Evolutionary conservation across 2,329 filamentous ascomycete genomes (phyloP), one percentile per base, ranked within the genome.

Genomic region (Lasiodiplodia gonubiensis): DNA sequence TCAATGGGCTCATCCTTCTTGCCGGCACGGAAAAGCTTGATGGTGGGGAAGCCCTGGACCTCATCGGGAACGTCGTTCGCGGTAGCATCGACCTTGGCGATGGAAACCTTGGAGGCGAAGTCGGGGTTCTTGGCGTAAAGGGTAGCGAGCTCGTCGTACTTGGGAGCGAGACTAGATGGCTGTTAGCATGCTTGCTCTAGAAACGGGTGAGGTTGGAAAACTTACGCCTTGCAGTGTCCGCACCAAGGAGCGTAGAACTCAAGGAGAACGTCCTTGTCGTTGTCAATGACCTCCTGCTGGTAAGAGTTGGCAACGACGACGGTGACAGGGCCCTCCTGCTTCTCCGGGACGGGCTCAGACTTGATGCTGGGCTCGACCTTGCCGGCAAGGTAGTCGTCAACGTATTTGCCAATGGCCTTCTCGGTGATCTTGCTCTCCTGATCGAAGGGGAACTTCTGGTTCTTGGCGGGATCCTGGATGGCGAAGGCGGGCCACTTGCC

Each of bases 401-500:
- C 91, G 79, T 98, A 99, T 73, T 89, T 84, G 80, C 86, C 87
- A 76, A 99, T 90, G 71, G 86, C 84, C 79, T 90, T 87, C 74
- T 86, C 83, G 72, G 88, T 91, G 75, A 99, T 88, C 81, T 92
- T 88, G 83, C 90, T 89, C 73, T 90, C 88, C 82, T 94, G 91
- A 82, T 95, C 92, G 79, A 89, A 97, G 77, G 95, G 95, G 86
- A 91, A 99, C 86, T 99, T 99, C 83, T 92, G 89, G 88, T 97
- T 97, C 88, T 97, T 97, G 80, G 87, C 86, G 66, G 90, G 93
- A 79, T 97, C 92, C 84, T 99, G 95, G 80, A 99, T 98, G 77
- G 94, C 95, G 82, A 99, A 99, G 69, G 94, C 90, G 70, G 95
- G 95, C 90, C 96, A 99, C 82, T 93, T 91, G 85, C 94, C 92